phyloP scores from a whole-genome alignment of 2,329 filamentous ascomycete genomes.

The Huntiella decipiens region DNA sequence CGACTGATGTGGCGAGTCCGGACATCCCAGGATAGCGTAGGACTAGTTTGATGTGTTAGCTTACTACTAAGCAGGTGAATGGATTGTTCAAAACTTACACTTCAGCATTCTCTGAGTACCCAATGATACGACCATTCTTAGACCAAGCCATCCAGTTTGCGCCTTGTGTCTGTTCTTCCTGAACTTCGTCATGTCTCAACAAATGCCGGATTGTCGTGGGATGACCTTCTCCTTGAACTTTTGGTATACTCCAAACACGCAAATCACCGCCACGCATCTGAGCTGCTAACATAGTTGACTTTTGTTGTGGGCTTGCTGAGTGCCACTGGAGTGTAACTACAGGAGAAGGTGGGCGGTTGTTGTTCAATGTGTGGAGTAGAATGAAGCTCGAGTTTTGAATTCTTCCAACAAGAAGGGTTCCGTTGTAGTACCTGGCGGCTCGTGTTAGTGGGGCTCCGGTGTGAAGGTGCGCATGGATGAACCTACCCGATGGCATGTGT shows the following conservation, averaged over 20 bases:
- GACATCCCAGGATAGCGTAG: no score
- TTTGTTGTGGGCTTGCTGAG: slow-evolving; percentile 85
- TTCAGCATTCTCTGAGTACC: slow-evolving; percentile 52
- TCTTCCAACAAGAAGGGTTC: slow-evolving; percentile 75
- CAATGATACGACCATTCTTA: slow-evolving; percentile 89
- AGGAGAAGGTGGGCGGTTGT: slow-evolving; percentile 64
- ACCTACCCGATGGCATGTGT: slow-evolving; percentile 85
- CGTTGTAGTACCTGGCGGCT: slow-evolving; percentile 64
- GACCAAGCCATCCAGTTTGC: slow-evolving; percentile 98
- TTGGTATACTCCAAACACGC: slow-evolving; percentile 90
- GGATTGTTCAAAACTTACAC: no score
- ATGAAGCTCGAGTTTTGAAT: slow-evolving; percentile 65
- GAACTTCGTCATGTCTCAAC: no score
- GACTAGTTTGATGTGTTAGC: no score
- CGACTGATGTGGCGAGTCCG: no score
- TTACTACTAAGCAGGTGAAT: no score
- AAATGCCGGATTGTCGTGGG: no score
- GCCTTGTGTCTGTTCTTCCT: no score
- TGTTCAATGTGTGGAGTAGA: slow-evolving; percentile 73
- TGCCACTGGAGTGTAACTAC: slow-evolving; percentile 86
- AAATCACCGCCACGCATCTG: slow-evolving; percentile 85
- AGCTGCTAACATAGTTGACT: slow-evolving; percentile 92
- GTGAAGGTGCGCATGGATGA: not conserved
- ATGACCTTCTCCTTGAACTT: slow-evolving; percentile 48
- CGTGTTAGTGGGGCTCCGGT: slow-evolving; percentile 11